Percentiles rank a stretch among this genome's conserved stretches.
phyloP scores from a whole-genome alignment of 768 basidiomycete genomes.

The Boletus subcaerulescens region DNA sequence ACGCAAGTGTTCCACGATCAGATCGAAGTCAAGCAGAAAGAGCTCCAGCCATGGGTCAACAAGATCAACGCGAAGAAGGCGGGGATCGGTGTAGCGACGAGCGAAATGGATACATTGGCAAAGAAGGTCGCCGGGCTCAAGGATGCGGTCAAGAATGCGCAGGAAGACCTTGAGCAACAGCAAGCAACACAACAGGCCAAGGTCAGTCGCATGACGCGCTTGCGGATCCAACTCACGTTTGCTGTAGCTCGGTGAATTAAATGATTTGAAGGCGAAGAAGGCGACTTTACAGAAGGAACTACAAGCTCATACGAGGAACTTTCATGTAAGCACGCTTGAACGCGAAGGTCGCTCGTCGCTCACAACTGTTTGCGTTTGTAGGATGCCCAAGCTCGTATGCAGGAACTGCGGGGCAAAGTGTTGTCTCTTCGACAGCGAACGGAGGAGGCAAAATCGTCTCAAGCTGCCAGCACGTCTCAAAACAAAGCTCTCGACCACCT shows the following conservation, averaged over 20 bases:
- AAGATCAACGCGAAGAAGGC: constrained; percentile 86
- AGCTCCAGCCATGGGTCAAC: constrained; percentile 90
- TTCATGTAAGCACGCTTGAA: constrained; percentile 43
- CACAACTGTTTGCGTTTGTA: constrained; percentile 12
- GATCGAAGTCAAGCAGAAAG: constrained; percentile 89
- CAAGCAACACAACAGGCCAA: constrained; percentile 53
- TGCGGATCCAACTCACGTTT: background rate
- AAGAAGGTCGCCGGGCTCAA: constrained; percentile 67
- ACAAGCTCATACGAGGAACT: constrained; percentile 41
- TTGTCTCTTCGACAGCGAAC: constrained; percentile 67
- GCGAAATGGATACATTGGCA: constrained; percentile 77
- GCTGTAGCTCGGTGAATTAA: constrained; percentile 21
- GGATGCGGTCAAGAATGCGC: constrained; percentile 48
- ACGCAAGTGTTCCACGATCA: constrained; percentile 92
- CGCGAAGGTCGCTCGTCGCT: background rate
- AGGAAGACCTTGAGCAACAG: constrained; percentile 43
- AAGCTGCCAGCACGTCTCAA: constrained; percentile 80
- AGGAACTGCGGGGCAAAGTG: constrained; percentile 54
- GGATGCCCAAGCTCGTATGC: constrained; percentile 39
- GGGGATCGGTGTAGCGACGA: constrained; percentile 76
- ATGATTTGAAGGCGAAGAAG: constrained; percentile 19
- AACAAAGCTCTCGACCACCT: constrained; percentile 83
- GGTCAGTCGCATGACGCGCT: constrained; percentile 35
- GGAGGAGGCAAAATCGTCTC: constrained; percentile 85
- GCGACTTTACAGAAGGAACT: constrained; percentile 38